Base-by-base conservation (phyloP, 805 yeast species). In the Teunomyces kruisii region DNA sequence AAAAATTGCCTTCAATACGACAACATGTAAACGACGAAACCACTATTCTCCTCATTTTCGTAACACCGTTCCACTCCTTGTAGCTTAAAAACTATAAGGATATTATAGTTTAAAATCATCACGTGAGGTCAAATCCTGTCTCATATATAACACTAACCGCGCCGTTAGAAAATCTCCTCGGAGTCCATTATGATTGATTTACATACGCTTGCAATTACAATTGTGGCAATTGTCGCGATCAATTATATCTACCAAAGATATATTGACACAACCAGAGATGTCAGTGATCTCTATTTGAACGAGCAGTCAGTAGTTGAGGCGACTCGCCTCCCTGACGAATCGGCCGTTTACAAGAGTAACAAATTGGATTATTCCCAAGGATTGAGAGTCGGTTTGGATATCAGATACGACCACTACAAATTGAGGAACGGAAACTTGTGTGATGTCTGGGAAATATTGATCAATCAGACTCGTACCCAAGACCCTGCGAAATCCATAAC, bases 321-420 rank as follows among this genome's bases (percentile, higher is more conserved):
- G 5, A 83, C 88, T 1, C 72, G 96, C n/a, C 70, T 75, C 35
- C 70, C 72, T 4, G 72, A 77, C 40, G 96, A 90, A 60, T 79
- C 91, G 12, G 91, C 96, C 0, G 70, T 86, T 9, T 83, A 86
- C 62, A 76, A 94, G 50, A 84, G 89, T 41, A 80, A 81, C 38
- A 81, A 85, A 52, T 80, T 86, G 27, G 94, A 91, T 16, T 82
- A 80, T 58, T 87, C 88, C 4, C 50, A 43, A 16, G 84, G 87
- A 0, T 70, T 90, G 45, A 72, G 84, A 16, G 76, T 86, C 2
- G 95, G 95, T 0, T 65, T 87, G 44, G 79, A 80, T 38, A 76
- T 90, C 17, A 74, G 88, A 35, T 72, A 72, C 47, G 72, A 77
- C 19, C 82, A 79, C 29, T 86, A 84, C 59, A 78, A 77, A 50